Conservation (phyloP, 768 basidiomycete genomes). For the Amanita thiersii region DNA sequence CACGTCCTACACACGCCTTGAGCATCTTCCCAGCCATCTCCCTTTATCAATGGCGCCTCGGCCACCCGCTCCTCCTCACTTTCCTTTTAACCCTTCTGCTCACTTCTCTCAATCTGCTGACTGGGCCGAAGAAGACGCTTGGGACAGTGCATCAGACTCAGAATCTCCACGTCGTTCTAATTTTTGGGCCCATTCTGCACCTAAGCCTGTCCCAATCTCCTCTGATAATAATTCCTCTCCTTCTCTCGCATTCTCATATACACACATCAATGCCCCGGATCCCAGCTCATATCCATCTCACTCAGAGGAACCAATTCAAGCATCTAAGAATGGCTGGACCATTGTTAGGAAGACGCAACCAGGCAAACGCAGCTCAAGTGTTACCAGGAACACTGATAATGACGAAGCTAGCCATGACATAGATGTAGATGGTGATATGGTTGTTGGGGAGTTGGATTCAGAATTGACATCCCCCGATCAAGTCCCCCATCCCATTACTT, state of each 20-base stretch:
- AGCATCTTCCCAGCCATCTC: background rate
- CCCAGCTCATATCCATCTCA: slow-evolving; percentile 69
- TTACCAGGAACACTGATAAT: slow-evolving; percentile 15
- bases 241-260: slow-evolving; percentile 73
- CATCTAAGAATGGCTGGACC: slow-evolving; percentile 66
- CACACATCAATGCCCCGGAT: slow-evolving; percentile 67
- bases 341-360: slow-evolving; percentile 45
- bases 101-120: slow-evolving; percentile 36
- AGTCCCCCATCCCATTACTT: slow-evolving; percentile 16
- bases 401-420: slow-evolving; percentile 35
- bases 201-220: slow-evolving; percentile 46
- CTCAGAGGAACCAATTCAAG: slow-evolving; percentile 26
- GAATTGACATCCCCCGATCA: slow-evolving; percentile 29
- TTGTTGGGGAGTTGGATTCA: slow-evolving; percentile 67
- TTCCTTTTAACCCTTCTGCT: slow-evolving; percentile 49
- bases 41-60: slow-evolving; percentile 36
- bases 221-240: slow-evolving; percentile 41
- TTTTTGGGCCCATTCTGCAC: slow-evolving; percentile 38
- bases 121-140: slow-evolving; percentile 83
- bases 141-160: slow-evolving; percentile 79
- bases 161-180: slow-evolving; percentile 56
- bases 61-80: slow-evolving; percentile 67
- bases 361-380: slow-evolving; percentile 15
- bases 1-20: too few relatives aligned
- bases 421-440: slow-evolving; percentile 72